A percentile compares a stretch with the other conserved stretches of the same genome.
Conservation (phyloP, 2,329 filamentous ascomycete genomes). For the Sphaerulina musiva region DNA sequence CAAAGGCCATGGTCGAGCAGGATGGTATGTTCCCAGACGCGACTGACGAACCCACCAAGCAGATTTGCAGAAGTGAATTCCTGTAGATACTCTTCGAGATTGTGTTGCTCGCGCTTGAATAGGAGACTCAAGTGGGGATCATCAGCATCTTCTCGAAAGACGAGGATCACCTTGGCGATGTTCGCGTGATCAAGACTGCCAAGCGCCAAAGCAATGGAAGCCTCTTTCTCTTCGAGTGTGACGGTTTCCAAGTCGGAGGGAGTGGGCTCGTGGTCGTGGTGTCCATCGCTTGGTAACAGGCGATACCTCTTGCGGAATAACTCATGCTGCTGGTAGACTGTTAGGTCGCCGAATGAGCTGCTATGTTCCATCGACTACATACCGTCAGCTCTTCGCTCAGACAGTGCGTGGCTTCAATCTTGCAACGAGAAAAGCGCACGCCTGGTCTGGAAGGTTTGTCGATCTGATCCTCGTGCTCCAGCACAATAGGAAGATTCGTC, state of each 20-base stretch:
- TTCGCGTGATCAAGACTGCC: not conserved
- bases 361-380: not conserved
- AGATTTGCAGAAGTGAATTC: not conserved
- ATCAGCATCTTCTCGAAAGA: not conserved
- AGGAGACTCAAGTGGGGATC: conserved; percentile 2
- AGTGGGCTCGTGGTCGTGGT: not conserved
- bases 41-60: not conserved
- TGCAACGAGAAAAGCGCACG: conserved; percentile 4
- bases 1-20: conserved; percentile 6
- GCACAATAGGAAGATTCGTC: conserved; percentile 2
- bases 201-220: conserved; percentile 1
- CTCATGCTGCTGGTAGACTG: not conserved
- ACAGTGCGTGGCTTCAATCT: not conserved
- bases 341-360: not conserved
- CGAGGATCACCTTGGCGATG: conserved; percentile 3
- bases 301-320: conserved; percentile 4
- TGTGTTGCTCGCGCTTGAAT: conserved; percentile 5
- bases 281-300: not conserved
- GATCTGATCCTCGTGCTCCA: conserved; percentile 1
- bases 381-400: not conserved
- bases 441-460: not conserved
- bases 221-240: not conserved
- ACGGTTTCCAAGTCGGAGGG: not conserved
- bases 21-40: not conserved
- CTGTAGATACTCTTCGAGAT: conserved; percentile 5